Evolutionary conservation across 2,329 filamentous ascomycete species (phyloP).

Genomic region (Samsoniella hepiali): DNA sequence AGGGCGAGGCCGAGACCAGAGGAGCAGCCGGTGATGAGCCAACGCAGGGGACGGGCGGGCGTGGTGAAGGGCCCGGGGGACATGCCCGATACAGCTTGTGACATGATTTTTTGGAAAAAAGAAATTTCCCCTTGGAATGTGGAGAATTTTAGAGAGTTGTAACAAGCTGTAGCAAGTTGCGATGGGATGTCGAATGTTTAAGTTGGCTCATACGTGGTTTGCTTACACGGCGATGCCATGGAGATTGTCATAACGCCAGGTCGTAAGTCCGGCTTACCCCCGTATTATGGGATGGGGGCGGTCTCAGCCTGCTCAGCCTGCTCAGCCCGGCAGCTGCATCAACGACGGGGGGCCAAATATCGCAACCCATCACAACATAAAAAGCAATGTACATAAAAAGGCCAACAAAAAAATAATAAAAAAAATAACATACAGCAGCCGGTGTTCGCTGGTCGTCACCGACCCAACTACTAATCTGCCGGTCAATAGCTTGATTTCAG

Average conservation of each 20-base stretch:
- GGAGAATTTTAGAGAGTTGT: background rate
- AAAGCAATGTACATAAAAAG: no score
- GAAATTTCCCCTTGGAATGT: no score
- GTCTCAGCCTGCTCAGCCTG: background rate
- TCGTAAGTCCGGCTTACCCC: background rate
- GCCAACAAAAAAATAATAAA: background rate
- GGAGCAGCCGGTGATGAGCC: conserved; percentile 49
- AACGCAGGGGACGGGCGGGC: conserved; percentile 23
- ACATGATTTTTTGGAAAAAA: background rate
- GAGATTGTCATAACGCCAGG: background rate
- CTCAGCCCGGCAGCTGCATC: no score
- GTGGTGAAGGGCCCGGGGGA: conserved; percentile 2
- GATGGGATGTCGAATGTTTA: background rate
- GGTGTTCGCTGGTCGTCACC: no score
- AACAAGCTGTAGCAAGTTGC: background rate
- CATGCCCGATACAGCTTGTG: background rate
- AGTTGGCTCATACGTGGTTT: background rate
- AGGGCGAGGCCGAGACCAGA: conserved; percentile 48
- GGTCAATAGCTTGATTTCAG: no score
- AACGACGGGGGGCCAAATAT: no score
- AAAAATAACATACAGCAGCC: background rate
- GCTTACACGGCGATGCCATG: background rate
- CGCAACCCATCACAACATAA: no score
- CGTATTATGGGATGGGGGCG: background rate
- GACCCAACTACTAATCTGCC: no score